Conservation (phyloP, 352 stramenopile species). For the Globisporangium yorkense region DNA sequence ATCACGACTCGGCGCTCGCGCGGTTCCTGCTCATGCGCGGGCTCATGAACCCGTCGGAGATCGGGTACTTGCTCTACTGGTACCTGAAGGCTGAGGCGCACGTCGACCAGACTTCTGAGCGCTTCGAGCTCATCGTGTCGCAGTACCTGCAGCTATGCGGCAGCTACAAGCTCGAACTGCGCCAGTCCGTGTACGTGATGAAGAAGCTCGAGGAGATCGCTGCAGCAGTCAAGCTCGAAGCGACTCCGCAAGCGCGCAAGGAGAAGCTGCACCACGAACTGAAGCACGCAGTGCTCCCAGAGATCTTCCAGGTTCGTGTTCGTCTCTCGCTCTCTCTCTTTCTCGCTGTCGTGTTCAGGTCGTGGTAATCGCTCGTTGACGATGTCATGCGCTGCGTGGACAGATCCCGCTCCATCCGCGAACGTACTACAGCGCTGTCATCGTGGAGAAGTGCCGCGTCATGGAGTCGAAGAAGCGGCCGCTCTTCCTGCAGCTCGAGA, state of each 20-base stretch:
- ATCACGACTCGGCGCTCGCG: constrained; percentile 76
- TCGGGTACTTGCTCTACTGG: constrained; percentile 84
- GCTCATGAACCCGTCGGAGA: constrained; percentile 66
- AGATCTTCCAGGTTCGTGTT: constrained; percentile 69
- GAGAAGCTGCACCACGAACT: constrained; percentile 62
- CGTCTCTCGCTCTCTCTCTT: background rate
- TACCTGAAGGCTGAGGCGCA: constrained; percentile 72
- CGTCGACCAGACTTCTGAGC: constrained; percentile 45
- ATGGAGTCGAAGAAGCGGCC: constrained; percentile 94
- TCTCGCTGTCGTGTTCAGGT: background rate
- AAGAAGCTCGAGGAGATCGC: constrained; percentile 85
- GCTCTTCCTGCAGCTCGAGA: constrained; percentile 84
- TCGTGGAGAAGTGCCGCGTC: constrained; percentile 81
- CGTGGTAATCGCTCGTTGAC: background rate
- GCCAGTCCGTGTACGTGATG: constrained; percentile 90
- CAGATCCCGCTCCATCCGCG: constrained; percentile 80
- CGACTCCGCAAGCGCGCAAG: constrained; percentile 26
- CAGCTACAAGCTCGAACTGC: constrained; percentile 83
- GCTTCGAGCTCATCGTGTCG: constrained; percentile 59
- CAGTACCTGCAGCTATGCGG: constrained; percentile 89
- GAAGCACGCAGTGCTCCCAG: constrained; percentile 44
- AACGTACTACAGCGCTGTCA: constrained; percentile 73
- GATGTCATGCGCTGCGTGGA: background rate
- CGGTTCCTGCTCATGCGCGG: constrained; percentile 73
- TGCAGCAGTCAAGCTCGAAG: constrained; percentile 48